Evolutionary conservation across 345 rosid genomes (phyloP).

Genomic region (Carallia brachiata): DNA sequence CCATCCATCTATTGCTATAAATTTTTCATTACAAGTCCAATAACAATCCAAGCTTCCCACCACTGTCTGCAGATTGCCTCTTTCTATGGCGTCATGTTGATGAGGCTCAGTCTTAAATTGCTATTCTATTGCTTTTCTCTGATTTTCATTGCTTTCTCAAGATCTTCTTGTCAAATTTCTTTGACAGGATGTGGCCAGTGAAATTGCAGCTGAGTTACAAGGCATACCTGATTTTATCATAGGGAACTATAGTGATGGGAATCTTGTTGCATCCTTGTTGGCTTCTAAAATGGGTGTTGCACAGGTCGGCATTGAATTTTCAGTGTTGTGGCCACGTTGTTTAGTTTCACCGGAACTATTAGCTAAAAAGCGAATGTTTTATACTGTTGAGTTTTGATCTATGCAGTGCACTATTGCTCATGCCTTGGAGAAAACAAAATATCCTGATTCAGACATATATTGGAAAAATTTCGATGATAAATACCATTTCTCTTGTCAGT

Average conservation of each 20-base stretch:
- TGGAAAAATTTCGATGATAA: conserved; percentile 93
- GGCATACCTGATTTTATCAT: conserved; percentile 88
- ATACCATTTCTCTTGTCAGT: conserved; percentile 97
- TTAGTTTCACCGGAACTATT: not conserved
- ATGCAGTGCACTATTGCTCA: conserved; percentile 97
- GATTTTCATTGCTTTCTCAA: conserved; percentile 1
- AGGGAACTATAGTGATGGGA: conserved; percentile 98
- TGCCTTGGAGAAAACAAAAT: conserved; percentile 98
- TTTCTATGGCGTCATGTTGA: too few species aligned
- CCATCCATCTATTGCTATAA: too few species aligned
- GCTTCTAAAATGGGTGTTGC: conserved; percentile 93
- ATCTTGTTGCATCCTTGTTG: conserved; percentile 92
- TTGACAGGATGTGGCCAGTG: conserved; percentile 82
- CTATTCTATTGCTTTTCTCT: not conserved
- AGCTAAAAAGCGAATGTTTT: not conserved
- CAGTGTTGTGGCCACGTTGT: not conserved
- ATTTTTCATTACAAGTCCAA: too few species aligned
- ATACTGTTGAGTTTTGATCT: conserved; percentile 12
- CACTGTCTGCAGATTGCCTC: too few species aligned
- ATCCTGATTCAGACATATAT: conserved; percentile 95
- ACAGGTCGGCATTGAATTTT: conserved; percentile 46
- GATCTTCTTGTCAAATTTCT: not conserved
- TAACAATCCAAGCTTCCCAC: too few species aligned
- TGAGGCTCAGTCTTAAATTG: too few species aligned
- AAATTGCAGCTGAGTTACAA: conserved; percentile 81